These are phyloP conservation scores for Daedaleopsis nitida DNA, from an alignment of 768 basidiomycete genomes.

Conservation along the genomic window DNA sequence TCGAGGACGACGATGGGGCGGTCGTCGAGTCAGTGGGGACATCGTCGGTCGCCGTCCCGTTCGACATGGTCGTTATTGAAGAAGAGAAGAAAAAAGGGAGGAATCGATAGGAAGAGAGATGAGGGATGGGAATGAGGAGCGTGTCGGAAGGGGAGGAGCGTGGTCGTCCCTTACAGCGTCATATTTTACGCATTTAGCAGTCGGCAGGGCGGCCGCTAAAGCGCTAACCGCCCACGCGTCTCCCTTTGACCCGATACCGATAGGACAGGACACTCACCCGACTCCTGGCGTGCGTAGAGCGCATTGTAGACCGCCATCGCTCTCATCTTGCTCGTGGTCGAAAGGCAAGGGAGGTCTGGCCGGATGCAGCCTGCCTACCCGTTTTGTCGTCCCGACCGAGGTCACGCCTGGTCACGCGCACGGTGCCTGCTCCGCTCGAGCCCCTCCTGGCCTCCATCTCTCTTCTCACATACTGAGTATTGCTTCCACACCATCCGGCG, in stretches of 20 bases:
- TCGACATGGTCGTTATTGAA: conserved; percentile 16
- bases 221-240: not conserved
- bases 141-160: not conserved
- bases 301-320: conserved; percentile 1
- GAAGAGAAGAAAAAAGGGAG: conserved; percentile 3
- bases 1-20: not conserved
- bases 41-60: too few species aligned
- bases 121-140: conserved; percentile 5
- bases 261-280: conserved; percentile 12
- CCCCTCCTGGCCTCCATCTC: not conserved
- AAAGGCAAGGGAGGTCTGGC: not conserved
- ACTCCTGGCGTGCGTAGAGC: conserved; percentile 10
- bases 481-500: not conserved
- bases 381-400: not conserved
- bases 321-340: not conserved
- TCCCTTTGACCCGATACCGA: not conserved
- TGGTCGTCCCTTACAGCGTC: conserved; percentile 3
- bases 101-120: not conserved
- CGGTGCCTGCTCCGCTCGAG: not conserved
- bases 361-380: not conserved
- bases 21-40: conserved; percentile 2
- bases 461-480: not conserved
- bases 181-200: not conserved
- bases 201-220: conserved; percentile 4
- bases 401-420: too few species aligned